A percentile compares a stretch with the other conserved stretches of the same genome.
Evolutionary conservation across 257 asterid species (phyloP).

Genomic region (Gentiana macrophylla): DNA sequence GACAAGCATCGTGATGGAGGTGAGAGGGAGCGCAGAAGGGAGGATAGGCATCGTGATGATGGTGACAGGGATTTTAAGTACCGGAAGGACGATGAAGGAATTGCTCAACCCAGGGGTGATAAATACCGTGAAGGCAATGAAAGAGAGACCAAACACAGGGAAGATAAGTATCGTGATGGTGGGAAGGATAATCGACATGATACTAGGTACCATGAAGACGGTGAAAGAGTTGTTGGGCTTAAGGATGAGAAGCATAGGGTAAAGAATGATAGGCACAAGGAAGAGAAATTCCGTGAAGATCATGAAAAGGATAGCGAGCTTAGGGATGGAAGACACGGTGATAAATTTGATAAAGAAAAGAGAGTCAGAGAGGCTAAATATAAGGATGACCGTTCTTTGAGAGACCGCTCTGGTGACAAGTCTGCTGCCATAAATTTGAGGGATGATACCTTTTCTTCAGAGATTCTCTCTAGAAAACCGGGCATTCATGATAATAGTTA

Average conservation of each 20-base stretch:
- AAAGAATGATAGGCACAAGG: constrained; percentile 47
- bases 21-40: constrained; percentile 47
- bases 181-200: constrained; percentile 43
- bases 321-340: constrained; percentile 54
- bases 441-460: constrained; percentile 54
- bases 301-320: constrained; percentile 40
- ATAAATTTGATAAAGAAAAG: constrained; percentile 57
- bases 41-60: constrained; percentile 43
- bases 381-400: constrained; percentile 47
- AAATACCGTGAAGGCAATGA: constrained; percentile 51
- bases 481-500: constrained; percentile 48
- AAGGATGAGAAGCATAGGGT: constrained; percentile 36
- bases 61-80: constrained; percentile 35
- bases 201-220: constrained; percentile 42
- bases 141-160: constrained; percentile 44
- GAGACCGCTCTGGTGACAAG: constrained; percentile 62
- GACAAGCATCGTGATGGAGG: constrained; percentile 49
- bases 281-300: constrained; percentile 57
- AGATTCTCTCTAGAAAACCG: constrained; percentile 49
- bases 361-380: constrained; percentile 52
- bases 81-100: constrained; percentile 44
- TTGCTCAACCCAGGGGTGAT: constrained; percentile 43
- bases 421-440: constrained; percentile 50
- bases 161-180: constrained; percentile 56
- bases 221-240: constrained; percentile 41